Base-by-base conservation (phyloP, 768 basidiomycete genomes). In the Myochromella boudieri region DNA sequence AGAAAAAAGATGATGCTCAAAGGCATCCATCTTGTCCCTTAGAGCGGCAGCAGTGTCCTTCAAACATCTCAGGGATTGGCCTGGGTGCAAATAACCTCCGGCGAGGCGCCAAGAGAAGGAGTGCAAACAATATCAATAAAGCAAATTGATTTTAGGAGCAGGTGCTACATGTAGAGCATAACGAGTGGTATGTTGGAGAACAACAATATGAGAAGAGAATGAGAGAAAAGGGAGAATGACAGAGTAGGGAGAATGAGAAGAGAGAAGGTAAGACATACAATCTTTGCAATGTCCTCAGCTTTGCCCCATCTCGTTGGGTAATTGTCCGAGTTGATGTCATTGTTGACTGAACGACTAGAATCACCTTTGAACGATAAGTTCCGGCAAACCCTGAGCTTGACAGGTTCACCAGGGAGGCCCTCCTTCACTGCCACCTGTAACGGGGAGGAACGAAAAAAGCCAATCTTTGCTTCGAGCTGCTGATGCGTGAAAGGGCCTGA, bases 311-410 rank as follows among this genome's bases (percentile, higher is more conserved):
- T 11, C 6, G 32, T 33, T 6, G 32, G 32, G 32, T 33, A 33
- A 6, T 33, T 14, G 6, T 33, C 32, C 4, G 32, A 33, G 17
- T 33, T 17, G 14, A 33, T 33, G 14, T 33, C 32, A 17, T 33
- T 17, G 32, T 33, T 33, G 43, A 63, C 52, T 2, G 59, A 54
- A 18, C 17, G 5, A 21, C 3, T 15, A 11, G 37, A 9, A 15
- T 4, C 18, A 21, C 37, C 37, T 18, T 38, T 38, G 37, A 5
- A 38, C 8, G 37, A 38, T 6, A 38, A 21, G 17, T 38, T 9
- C 17, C 37, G 37, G 22, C 37, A 38, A 6, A 38, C 22, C 7
- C 37, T 15, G 14, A 18, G 18, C 37, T 38, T 38, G 8, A 21
- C 24, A 15, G 22, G 39, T n/a, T n/a, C n/a, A n/a, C n/a, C n/a